Evolutionary conservation across 2,329 filamentous ascomycete species (phyloP), one percentile per base, ranked within the genome.

Genomic region (Talaromyces marneffei): DNA sequence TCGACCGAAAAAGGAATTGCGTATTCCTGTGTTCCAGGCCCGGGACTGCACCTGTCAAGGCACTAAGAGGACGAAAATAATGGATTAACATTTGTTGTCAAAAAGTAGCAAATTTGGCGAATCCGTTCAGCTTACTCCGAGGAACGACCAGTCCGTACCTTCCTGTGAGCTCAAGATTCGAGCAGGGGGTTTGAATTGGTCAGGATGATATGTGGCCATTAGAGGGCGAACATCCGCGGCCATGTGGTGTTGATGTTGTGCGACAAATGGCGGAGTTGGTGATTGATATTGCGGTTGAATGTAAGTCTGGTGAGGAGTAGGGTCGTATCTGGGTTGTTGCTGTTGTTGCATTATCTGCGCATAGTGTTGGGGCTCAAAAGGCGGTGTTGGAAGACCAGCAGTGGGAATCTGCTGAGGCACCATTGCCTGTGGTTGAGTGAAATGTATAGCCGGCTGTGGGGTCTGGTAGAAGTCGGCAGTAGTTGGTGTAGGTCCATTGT

Each of bases 61-160:
- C 44, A 59, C 57, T 52, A 53, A 39, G 33, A 59, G 33, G 33
- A 52, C 12, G 39, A 35, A 23, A 31, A 27, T 40, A 23, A 42
- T 42, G 35, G 23, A 59, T 59, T 59, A 53, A 59, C 46, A 52
- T 25, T 4, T 10, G 33, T 25, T 18, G 16, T 52, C n/a, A 23
- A 48, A 29, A 7, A 59, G 27, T 37, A 23, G 29, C 18, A 46
- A 18, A 23, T 7, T 39, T 59, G 33, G 52, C 44, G 33, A 35
- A n/a, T 33, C 18, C 42, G 46, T 50, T 62, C 48, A 62, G 56
- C 60, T 62, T 39, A 62, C 40, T 57, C 74, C 74, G 62, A 76
- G 65, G 66, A 75, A 76, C 6, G 69, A 66, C 73, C 74, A 76
- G 68, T 76, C 74, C 56, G 74, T 75, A 63, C 73, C 74, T 63